Evolutionary conservation across 495 filamentous ascomycete genomes (phyloP), one percentile per base, ranked within the genome.

Genomic region (Penicillium maclennaniae): DNA sequence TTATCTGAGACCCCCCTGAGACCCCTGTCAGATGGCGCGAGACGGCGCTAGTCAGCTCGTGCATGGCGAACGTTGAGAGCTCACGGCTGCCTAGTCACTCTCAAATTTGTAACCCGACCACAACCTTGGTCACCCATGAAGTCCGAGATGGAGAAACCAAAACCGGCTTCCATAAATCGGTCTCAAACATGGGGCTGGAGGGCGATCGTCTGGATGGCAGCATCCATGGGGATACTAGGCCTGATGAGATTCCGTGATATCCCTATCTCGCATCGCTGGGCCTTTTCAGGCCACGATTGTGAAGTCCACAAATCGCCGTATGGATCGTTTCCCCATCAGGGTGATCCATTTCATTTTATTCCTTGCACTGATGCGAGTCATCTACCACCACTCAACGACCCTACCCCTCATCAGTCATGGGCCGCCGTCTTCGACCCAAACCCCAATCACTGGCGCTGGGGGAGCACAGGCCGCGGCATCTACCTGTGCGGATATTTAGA

Each of bases 401-500:
- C 49, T 19, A 28, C 40, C 25, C 53, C 58, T 4, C 40, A 42
- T 19, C 41, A 57, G 37, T 51, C 53, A 42, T 61, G 54, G 58
- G 58, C 54, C 6, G 49, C 58, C 7, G 42, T 61, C 0, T 61
- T 57, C 43, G 43, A 61, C 16, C 43, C 49, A 0, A 48, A 47
- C 23, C 54, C 54, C 36, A 42, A 42, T 21, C 54, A 57, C 37
- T 57, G 54, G 58, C 47, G 50, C 38, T 53, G 53, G 58, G 54
- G 58, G 12, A 47, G 27, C 27, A 36, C 45, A 15, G 43, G 43
- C 23, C 47, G 26, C 12, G 54, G 58, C 7, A 61, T 57, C 14
- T 57, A 57, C 47, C 38, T 57, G n/a, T 57, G 58, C 45, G 54
- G 58, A 41, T 61, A 54, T 23, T 16, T 61, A 9, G 54, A 61